These are phyloP conservation scores for Podochytrium sp. DNA, from an alignment of 192 early-diverging fungal species.

Conservation along the genomic window DNA sequence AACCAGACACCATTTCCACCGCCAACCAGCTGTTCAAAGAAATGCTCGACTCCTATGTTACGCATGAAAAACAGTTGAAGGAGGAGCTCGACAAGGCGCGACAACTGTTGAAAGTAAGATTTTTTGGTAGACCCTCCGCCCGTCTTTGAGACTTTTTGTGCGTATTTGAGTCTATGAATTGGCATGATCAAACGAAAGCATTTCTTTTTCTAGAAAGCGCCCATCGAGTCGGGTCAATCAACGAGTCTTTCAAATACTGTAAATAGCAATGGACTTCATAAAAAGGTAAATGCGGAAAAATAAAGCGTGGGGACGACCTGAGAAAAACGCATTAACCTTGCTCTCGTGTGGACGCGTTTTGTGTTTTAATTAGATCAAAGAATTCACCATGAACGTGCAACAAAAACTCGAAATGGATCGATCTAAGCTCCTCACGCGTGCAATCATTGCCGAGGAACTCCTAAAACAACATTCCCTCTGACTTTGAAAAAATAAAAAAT, in stretches of 20 bases:
- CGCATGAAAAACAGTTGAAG: slow-evolving; percentile 20
- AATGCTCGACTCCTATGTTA: slow-evolving; percentile 10
- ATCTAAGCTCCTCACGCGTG: slow-evolving; percentile 5
- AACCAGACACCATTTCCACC: not conserved
- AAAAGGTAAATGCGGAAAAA: no score
- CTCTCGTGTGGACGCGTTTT: no score
- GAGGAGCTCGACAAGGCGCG: not conserved
- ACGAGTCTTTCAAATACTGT: no score
- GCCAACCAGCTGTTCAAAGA: slow-evolving; percentile 23
- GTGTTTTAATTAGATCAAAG: slow-evolving; percentile 18
- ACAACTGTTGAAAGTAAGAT: not conserved
- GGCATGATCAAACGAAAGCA: no score
- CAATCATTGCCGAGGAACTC: slow-evolving; percentile 18
- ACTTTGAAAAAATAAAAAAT: not conserved
- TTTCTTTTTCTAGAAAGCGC: no score
- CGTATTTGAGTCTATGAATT: no score
- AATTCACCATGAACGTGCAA: slow-evolving; percentile 27
- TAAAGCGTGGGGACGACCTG: no score
- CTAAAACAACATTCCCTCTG: slow-evolving; percentile 7
- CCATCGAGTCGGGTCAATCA: no score
- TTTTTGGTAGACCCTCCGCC: no score
- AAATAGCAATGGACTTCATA: no score
- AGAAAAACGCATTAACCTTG: no score
- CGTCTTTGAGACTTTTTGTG: no score
- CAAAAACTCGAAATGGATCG: slow-evolving; percentile 25